Base-by-base conservation (phyloP, 1,284 basidiomycete genomes). In the Pisolithus thermaeus region DNA sequence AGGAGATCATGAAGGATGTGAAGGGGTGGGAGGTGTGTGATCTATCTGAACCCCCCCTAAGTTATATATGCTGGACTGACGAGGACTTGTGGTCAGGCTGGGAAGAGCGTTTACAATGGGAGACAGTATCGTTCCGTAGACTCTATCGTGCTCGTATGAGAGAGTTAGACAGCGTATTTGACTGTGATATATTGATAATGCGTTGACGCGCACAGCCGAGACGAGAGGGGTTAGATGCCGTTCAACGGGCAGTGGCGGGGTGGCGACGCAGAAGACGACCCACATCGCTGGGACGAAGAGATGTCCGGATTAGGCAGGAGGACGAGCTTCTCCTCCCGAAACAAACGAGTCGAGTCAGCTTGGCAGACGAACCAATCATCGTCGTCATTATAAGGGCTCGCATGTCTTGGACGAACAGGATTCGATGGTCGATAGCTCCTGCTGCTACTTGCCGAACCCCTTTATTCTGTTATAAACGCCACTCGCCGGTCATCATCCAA, bases 1-100 rank as follows among this genome's bases (percentile, higher is more conserved):
- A 80, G 72, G 87, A 86, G 74, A 92, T 98, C 65, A 99, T 99
- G 95, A 92, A 91, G 74, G 90, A 94, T 64, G 93, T 97, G 38
- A 79, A 80, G 50, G 92, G 84, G 50, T 99, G 96, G 96, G 85
- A 92, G 90, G 93, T 94, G 71, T 68, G 90, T 80, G 48, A 50
- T 46, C 53, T 35, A 7, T 7, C 16, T 40, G 46, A 39, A 54
- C 48, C 52, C 55, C 58, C n/a, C n/a, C n/a, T n/a, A n/a, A n/a
- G n/a, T n/a, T 53, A 37, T 49, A 53, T 52, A 56, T 52, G 48
- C 28, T 56, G 63, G 58, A 59, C 28, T 52, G 50, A 47, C 46
- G 18, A 22, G 49, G 18, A 5, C 1, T 14, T 9, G 40, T 7
- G 18, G 3, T 25, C 66, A 90, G 88, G 76, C 76, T 50, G 90